Conservation (phyloP, 495 filamentous ascomycete genomes). For the Gamarada debralockiae region DNA sequence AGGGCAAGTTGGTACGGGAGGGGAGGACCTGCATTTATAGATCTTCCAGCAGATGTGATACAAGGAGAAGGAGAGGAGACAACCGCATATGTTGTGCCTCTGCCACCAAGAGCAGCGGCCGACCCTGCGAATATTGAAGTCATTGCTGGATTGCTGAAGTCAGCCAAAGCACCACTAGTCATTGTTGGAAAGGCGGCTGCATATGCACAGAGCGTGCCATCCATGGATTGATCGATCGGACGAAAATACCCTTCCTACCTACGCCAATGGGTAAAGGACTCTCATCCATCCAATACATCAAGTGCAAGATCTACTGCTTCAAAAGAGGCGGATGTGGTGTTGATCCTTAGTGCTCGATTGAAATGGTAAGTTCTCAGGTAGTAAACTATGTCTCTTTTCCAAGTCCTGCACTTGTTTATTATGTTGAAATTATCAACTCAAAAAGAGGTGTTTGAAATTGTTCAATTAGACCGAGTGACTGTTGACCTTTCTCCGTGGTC, state of each 20-base stretch:
- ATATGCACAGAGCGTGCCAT: constrained; percentile 53
- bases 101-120: constrained; percentile 39
- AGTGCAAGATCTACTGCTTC: constrained; percentile 56
- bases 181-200: constrained; percentile 61
- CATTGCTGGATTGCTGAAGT: constrained; percentile 43
- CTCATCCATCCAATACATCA: constrained; percentile 50
- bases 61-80: constrained; percentile 32
- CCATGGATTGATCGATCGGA: constrained; percentile 62
- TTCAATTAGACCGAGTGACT: no score
- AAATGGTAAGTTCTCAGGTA: constrained; percentile 40
- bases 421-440: no score
- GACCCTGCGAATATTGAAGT: constrained; percentile 40
- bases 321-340: constrained; percentile 53
- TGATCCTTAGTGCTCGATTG: constrained; percentile 55
- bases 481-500: no score
- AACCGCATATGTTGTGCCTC: constrained; percentile 25
- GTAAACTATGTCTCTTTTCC: no score
- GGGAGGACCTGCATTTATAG: constrained; percentile 56
- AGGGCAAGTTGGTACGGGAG: constrained; percentile 53
- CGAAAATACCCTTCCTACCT: constrained; percentile 60
- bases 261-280: no score
- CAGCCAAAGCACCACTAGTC: constrained; percentile 50
- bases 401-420: no score
- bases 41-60: constrained; percentile 61
- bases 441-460: no score